Conservation (phyloP, 495 filamentous ascomycete species). For the Xylaria palmicola region DNA sequence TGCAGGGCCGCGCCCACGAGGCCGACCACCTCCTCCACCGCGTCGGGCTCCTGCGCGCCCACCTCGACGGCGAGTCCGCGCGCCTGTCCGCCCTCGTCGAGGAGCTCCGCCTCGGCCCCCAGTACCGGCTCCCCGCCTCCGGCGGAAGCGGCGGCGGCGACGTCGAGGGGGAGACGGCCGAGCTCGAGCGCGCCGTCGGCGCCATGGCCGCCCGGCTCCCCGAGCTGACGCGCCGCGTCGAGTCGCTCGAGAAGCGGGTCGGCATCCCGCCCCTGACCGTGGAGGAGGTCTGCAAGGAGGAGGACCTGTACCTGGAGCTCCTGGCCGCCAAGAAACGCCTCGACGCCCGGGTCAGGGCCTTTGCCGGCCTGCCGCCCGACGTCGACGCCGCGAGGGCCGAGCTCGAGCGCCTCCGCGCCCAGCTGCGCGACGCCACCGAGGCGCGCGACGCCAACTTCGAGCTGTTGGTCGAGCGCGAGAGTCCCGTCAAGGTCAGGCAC, state of each 20-base stretch:
- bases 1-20: conserved; percentile 36
- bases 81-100: conserved; percentile 28
- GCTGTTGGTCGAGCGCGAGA: conserved; percentile 52
- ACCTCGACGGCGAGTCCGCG: conserved; percentile 38
- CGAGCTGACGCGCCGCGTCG: conserved; percentile 47
- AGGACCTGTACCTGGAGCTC: conserved; percentile 52
- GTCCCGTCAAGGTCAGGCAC: conserved; percentile 38
- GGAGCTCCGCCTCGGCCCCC: conserved; percentile 36
- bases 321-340: conserved; percentile 53
- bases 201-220: conserved; percentile 56
- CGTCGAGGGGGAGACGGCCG: conserved; percentile 25
- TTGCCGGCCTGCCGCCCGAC: conserved; percentile 70
- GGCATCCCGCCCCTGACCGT: conserved; percentile 34
- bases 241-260: conserved; percentile 29
- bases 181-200: conserved; percentile 63
- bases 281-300: conserved; percentile 50
- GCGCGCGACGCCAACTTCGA: conserved; percentile 72
- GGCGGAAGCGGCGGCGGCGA: conserved; percentile 57
- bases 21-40: conserved; percentile 45
- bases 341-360: conserved; percentile 57
- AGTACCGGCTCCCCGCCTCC: conserved; percentile 46
- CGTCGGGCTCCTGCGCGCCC: conserved; percentile 38
- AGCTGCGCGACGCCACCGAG: conserved; percentile 56
- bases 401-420: conserved; percentile 61
- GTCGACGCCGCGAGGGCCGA: conserved; percentile 61